These are phyloP conservation scores for Syncephalastrum sp. DNA, from an alignment of 371 early-diverging fungal genomes.

Conservation along the genomic window DNA sequence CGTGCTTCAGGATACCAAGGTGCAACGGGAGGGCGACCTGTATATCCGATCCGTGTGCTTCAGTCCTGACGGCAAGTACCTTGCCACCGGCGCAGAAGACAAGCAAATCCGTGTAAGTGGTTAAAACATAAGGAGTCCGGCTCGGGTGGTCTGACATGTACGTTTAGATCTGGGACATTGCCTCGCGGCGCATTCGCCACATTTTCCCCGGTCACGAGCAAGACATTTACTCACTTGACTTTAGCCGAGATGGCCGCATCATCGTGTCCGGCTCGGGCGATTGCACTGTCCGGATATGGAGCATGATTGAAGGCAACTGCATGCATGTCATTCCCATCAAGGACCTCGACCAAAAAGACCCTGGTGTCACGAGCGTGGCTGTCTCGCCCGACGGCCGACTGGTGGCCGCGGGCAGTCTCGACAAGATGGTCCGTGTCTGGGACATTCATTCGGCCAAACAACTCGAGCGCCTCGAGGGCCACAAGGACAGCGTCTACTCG, in stretches of 20 bases:
- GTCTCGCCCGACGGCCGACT: constrained; percentile 73
- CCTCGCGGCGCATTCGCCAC: constrained; percentile 58
- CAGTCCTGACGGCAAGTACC: constrained; percentile 87
- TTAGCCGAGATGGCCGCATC: constrained; percentile 83
- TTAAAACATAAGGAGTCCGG: neutral
- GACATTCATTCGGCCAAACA: constrained; percentile 74
- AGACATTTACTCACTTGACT: constrained; percentile 94
- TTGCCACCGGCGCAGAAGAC: constrained; percentile 98
- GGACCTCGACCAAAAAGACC: constrained; percentile 76
- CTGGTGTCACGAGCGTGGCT: constrained; percentile 91
- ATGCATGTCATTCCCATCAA: constrained; percentile 70
- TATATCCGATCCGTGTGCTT: constrained; percentile 97
- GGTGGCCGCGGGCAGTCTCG: constrained; percentile 82
- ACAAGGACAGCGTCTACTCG: constrained; percentile 93
- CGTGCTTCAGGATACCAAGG: constrained; percentile 75
- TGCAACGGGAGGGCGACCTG: constrained; percentile 75
- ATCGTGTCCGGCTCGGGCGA: constrained; percentile 94
- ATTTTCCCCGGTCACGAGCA: constrained; percentile 85
- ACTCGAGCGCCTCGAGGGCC: constrained; percentile 86
- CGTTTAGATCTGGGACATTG: constrained; percentile 69
- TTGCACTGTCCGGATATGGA: constrained; percentile 84
- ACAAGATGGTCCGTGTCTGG: constrained; percentile 89
- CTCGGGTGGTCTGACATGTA: neutral
- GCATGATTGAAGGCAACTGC: constrained; percentile 70
- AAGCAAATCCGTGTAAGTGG: constrained; percentile 78